Conservation (phyloP, 805 yeast genomes). For the Blastobotrys attinorum region DNA sequence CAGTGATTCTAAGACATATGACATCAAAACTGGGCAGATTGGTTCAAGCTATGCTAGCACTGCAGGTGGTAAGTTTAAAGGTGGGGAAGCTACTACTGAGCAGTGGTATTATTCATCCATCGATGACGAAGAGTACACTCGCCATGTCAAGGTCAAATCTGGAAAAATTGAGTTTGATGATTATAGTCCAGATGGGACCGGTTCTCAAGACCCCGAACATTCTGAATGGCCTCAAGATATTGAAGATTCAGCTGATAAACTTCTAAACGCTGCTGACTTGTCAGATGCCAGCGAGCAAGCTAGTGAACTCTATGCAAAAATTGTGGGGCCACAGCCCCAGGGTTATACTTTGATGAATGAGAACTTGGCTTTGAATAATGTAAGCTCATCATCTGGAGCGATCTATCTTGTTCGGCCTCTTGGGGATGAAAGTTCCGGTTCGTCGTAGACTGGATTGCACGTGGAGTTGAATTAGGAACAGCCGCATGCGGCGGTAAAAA, state of each 20-base stretch:
- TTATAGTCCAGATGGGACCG: neutral
- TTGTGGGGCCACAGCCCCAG: too few relatives aligned
- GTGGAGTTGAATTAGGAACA: too few relatives aligned
- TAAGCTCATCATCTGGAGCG: too few relatives aligned
- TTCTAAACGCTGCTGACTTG: neutral
- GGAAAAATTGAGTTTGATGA: neutral
- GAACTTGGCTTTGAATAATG: too few relatives aligned
- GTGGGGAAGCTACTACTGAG: neutral
- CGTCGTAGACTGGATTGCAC: too few relatives aligned
- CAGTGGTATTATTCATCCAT: neutral
- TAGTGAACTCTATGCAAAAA: too few relatives aligned
- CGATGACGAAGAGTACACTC: neutral
- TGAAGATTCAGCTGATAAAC: neutral
- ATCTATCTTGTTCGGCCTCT: too few relatives aligned
- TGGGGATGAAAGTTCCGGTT: too few relatives aligned
- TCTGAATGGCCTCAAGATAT: neutral
- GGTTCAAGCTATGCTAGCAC: neutral
- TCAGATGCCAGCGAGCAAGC: too few relatives aligned
- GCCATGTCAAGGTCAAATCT: conserved; percentile 1
- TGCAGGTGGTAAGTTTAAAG: neutral
- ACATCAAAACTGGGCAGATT: conserved; percentile 3
- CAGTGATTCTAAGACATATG: neutral
- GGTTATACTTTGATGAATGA: too few relatives aligned
- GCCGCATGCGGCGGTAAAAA: too few relatives aligned
- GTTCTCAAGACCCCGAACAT: neutral